Base-by-base conservation (phyloP, 1,284 basidiomycete genomes). In the Leccinum insolens region DNA sequence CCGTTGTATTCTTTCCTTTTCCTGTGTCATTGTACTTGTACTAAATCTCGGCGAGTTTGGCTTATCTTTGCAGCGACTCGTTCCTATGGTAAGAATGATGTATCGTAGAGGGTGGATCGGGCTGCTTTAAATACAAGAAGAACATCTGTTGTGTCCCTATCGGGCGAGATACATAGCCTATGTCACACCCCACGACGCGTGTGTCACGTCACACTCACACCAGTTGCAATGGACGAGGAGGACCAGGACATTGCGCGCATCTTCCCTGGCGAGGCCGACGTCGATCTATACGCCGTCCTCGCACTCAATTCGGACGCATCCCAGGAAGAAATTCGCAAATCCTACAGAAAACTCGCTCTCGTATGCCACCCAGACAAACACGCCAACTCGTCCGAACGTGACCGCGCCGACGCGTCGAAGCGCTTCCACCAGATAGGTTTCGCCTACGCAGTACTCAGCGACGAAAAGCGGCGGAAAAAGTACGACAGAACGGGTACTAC, bases 391-490 rank as follows among this genome's bases (percentile, higher is more conserved):
- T 82, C 78, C 65, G 86, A 88, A n/a, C 82, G 81, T 44, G 84
- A 86, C 31, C 90, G 89, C 76, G 86, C 87, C 57, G 85, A 86
- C 71, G 89, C 91, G 71, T 87, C 86, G 12, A 82, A 81, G 69
- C 89, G 91, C 78, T 98, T 98, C 76, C 95, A 96, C 75, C 91
- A 94, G 76, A 86, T 98, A 71, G 94, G 95, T 0, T 97, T 96
- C 75, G 94, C 96, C 15, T 98, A 96, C 79, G 84, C 93, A 1
- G 89, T 98, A 0, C 83, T 98, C 39, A 86, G 89, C 62, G 95
- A 98, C 72, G 89, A 89, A 69, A 89, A 87, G 76, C 82, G 90
- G 71, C 86, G 90, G 73, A 84, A 87, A 74, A 83, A 89, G 75
- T 97, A 96, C 74, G 95, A 97, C 74, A 82, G 82, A 66, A 95